phyloP scores from a whole-genome alignment of 805 yeast genomes.

The Barnettozyma sucrosica region DNA sequence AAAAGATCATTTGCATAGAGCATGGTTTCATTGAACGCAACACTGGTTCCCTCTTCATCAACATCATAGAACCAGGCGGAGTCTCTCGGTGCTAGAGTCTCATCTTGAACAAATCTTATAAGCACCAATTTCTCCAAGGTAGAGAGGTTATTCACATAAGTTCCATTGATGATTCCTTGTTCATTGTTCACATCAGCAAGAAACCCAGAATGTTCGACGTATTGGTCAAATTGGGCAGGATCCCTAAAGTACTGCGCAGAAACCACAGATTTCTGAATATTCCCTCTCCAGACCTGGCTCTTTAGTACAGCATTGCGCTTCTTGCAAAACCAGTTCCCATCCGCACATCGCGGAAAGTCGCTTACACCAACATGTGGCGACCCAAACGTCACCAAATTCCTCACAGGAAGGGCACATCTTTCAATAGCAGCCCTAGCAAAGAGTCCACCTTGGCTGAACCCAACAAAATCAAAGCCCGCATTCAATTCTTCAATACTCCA shows the following conservation, averaged over 20 bases:
- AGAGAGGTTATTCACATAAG: slow-evolving; percentile 40
- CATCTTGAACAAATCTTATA: slow-evolving; percentile 54
- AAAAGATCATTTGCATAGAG: slow-evolving; percentile 50
- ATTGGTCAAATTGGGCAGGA: slow-evolving; percentile 44
- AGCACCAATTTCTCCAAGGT: slow-evolving; percentile 49
- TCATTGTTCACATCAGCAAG: slow-evolving; percentile 69
- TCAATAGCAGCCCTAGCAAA: slow-evolving; percentile 64
- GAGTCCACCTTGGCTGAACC: slow-evolving; percentile 83
- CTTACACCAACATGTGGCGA: slow-evolving; percentile 75
- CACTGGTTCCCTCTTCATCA: slow-evolving; percentile 35
- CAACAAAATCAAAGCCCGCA: slow-evolving; percentile 65
- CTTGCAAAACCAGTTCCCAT: slow-evolving; percentile 54
- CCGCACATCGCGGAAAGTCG: slow-evolving; percentile 58
- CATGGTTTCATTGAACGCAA: slow-evolving; percentile 44
- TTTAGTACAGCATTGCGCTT: slow-evolving; percentile 48
- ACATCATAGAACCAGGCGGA: slow-evolving; percentile 61
- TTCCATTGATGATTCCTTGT: slow-evolving; percentile 26
- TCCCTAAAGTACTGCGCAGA: slow-evolving; percentile 79
- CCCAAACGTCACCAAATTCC: slow-evolving; percentile 65
- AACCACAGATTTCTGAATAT: slow-evolving; percentile 50
- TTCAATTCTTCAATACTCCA: slow-evolving; percentile 36
- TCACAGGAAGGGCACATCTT: slow-evolving; percentile 42
- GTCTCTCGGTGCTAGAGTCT: slow-evolving; percentile 67
- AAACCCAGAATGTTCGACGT: slow-evolving; percentile 51
- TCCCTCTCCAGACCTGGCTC: slow-evolving; percentile 52